Evolutionary conservation across 163 green algal species (phyloP).

Genomic region (Scenedesmus sp.): DNA sequence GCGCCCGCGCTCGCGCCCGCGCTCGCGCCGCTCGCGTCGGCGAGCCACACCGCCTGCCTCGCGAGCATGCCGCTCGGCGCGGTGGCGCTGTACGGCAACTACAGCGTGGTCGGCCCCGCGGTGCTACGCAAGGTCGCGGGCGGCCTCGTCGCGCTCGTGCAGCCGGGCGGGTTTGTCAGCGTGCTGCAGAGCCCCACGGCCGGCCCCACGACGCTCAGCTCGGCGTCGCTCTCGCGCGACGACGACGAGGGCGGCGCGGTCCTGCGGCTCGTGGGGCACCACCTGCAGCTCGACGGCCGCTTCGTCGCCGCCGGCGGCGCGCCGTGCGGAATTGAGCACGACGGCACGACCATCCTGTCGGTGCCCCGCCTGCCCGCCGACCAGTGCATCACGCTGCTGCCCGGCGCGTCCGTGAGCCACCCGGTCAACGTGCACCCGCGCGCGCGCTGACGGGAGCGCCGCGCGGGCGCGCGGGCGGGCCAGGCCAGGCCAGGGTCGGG

Average conservation of each 20-base stretch:
- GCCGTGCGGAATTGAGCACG: slow-evolving; percentile 15
- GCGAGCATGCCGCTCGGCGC: slow-evolving; percentile 29
- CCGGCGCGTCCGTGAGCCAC: slow-evolving; percentile 27
- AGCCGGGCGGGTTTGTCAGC: slow-evolving; percentile 27
- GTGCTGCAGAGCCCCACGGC: slow-evolving; percentile 6
- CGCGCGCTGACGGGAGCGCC: neutral
- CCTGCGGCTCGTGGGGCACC: slow-evolving; percentile 20
- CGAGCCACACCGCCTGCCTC: slow-evolving; percentile 17
- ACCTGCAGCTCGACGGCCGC: slow-evolving; percentile 36
- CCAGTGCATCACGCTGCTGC: slow-evolving; percentile 34
- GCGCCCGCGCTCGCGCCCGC: too few species aligned
- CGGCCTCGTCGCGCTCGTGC: slow-evolving; percentile 19
- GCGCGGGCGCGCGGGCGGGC: too few species aligned
- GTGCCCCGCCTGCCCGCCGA: slow-evolving; percentile 1
- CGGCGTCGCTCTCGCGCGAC: slow-evolving; percentile 11
- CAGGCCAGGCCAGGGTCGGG: too few species aligned
- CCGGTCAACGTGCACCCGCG: slow-evolving; percentile 37
- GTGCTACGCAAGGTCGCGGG: slow-evolving; percentile 18
- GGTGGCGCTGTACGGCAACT: slow-evolving; percentile 47
- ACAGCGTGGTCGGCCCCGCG: slow-evolving; percentile 35
- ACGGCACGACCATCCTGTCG: slow-evolving; percentile 22
- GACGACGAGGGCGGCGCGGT: neutral
- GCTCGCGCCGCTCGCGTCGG: neutral
- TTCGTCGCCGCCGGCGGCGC: neutral
- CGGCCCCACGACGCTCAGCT: slow-evolving; percentile 5